Base-by-base conservation (phyloP, 2,329 filamentous ascomycete species). In the Cercospora sojina region DNA sequence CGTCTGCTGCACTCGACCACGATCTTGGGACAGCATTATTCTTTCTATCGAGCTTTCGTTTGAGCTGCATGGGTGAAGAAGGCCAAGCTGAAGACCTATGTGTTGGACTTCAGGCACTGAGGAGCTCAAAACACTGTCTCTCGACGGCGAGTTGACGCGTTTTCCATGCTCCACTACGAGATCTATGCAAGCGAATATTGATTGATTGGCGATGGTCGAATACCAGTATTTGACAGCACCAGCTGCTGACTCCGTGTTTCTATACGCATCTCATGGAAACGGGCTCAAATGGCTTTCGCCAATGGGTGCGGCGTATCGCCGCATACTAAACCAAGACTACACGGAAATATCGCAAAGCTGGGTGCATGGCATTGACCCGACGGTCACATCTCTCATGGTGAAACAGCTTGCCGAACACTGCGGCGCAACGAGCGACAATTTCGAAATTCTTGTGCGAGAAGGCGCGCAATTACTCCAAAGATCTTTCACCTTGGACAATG, bases 321-420 rank as follows among this genome's bases (percentile, higher is more conserved):
- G 61, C 27, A 58, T 64, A 7, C 23, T 57, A 0, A 57, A n/a
- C 10, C 25, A 57, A 6, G 61, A 64, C 25, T 29, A 9, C 16
- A 18, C 0, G 1, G 4, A 47, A 25, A 64, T 64, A 3, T 31
- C n/a, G 20, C 5, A 31, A 3, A 5, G 51, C 3, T 31, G 49
- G 51, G 10, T 31, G 49, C 7, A 53, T 20, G 18, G 4, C 12
- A 49, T 59, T 16, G 12, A 18, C 8, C 5, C 51, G 7, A 12
- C 51, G 7, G 4, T 56, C 16, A 9, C 25, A 56, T 1, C 10
- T 25, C 5, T 56, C 51, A 59, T 64, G 41, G n/a, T 59, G n/a
- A 10, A 32, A 31, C 62, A 64, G 25, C 62, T 64, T n/a, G 53
- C 20, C n/a, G 53, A 8, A 25, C 20, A 35, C 10, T 64, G 62